phyloP scores from a whole-genome alignment of 164 flowering plant genomes.

The Pachysandra terminalis region DNA sequence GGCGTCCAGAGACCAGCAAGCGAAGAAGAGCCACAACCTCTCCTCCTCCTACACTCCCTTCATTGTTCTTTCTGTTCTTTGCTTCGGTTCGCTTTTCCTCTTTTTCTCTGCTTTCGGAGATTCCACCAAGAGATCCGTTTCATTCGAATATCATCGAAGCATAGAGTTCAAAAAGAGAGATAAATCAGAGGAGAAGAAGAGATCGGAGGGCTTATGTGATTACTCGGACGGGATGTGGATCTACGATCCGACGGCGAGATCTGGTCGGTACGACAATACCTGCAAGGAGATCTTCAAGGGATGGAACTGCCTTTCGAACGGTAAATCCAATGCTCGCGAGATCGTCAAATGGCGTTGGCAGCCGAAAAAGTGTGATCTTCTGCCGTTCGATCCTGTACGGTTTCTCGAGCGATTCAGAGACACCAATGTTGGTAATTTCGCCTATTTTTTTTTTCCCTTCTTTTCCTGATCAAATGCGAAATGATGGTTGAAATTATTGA shows the following conservation, averaged over 20 bases:
- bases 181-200: background rate
- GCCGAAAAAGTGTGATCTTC: slow-evolving; percentile 62
- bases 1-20: slow-evolving; percentile 26
- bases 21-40: slow-evolving; percentile 24
- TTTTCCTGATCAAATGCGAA: background rate
- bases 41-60: slow-evolving; percentile 24
- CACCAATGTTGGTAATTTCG: slow-evolving; percentile 61
- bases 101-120: slow-evolving; percentile 39
- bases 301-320: slow-evolving; percentile 75
- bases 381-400: slow-evolving; percentile 55
- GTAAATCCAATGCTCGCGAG: slow-evolving; percentile 60
- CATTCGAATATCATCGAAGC: background rate
- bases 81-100: slow-evolving; percentile 44
- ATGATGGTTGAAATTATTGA: background rate
- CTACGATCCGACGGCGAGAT: slow-evolving; percentile 41
- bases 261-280: slow-evolving; percentile 51
- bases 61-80: slow-evolving; percentile 46
- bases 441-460: background rate
- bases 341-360: slow-evolving; percentile 78
- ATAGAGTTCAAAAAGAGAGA: background rate
- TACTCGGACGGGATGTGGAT: slow-evolving; percentile 79
- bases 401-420: slow-evolving; percentile 59
- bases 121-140: slow-evolving; percentile 14
- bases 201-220: slow-evolving; percentile 32
- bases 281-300: slow-evolving; percentile 98